Evolutionary conservation across 2,329 filamentous ascomycete species (phyloP), one percentile per base, ranked within the genome.

Genomic region (Diaporthe humulicola): DNA sequence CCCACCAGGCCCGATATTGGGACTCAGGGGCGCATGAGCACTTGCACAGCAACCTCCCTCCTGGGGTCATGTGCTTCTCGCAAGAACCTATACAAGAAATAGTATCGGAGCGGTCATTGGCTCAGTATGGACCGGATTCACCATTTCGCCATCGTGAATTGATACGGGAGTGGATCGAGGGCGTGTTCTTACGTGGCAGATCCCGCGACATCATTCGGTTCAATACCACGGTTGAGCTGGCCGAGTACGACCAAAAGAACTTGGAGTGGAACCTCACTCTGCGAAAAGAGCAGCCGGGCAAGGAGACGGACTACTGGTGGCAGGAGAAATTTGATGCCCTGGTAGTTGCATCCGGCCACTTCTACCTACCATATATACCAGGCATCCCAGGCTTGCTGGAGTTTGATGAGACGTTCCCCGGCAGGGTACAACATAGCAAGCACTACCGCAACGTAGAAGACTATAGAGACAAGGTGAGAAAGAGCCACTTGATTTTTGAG

Each of bases 1-100:
- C 74, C 10, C 79, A 83, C 15, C 84, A 87, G 75, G 80, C 85
- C 45, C 85, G 88, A 9, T 90, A 87, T 77, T 84, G 84, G 1
- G 88, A 90, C 73, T 87, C 88, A 0, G 86, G 88, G 1, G 85
- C 90, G 33, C 90, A 92, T 76, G 87, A 88, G 17, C 84, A 87
- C 25, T 81, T 92, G 28, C 88, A 92, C 77, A 91, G 88, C 38
- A 92, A 92, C 78, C 88, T 92, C 70, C 87, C 87, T 54, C 86
- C 86, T 0, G 81, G 84, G 6, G 85, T 88, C 4, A 92, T 92
- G 90, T 84, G 85, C 8, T 92, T 87, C 77, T 88, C 88, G 0
- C 85, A 89, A 75, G 89, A 91, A 71, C 84, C 85, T 0, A 81
- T 61, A 61, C 58, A 7, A 30, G n/a, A 61, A 5, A 61, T 61